A percentile compares a stretch with the other conserved stretches of the same genome.
phyloP scores from a whole-genome alignment of 257 asterid species.

The Salvia rosmarinus region DNA sequence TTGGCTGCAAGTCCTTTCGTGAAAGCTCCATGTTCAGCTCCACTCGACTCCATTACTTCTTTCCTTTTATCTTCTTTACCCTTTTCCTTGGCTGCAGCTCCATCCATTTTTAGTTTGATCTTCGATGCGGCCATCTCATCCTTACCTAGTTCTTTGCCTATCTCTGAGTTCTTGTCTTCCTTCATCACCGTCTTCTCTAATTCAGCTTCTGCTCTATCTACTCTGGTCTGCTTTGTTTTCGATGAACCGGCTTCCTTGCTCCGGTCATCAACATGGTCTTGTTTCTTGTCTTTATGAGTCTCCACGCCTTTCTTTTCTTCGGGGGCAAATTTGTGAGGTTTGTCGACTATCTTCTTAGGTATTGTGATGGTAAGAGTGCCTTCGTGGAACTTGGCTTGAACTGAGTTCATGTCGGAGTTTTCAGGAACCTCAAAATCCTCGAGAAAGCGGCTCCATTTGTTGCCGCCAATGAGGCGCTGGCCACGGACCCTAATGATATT shows the following conservation, averaged over 20 bases:
- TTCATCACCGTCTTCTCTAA: constrained; percentile 4
- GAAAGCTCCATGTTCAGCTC: constrained; percentile 14
- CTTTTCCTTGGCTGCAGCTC: not conserved
- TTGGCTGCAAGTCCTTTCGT: constrained; percentile 30
- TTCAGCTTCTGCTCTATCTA: not conserved
- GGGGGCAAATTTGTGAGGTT: constrained; percentile 26
- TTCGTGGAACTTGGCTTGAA: constrained; percentile 57
- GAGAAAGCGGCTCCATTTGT: constrained; percentile 68
- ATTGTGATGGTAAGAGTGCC: constrained; percentile 58
- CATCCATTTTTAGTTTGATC: not conserved
- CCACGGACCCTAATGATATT: constrained; percentile 59
- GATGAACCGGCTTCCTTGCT: not conserved
- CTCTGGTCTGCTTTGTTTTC: not conserved
- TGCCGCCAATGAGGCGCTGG: constrained; percentile 52
- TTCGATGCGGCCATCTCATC: constrained; percentile 9
- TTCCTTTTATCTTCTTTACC: constrained; percentile 28
- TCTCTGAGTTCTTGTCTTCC: not conserved
- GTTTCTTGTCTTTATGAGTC: not conserved
- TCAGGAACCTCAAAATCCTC: constrained; percentile 63
- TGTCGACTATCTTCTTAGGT: constrained; percentile 42
- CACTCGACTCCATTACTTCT: constrained; percentile 15
- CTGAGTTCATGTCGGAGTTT: constrained; percentile 41
- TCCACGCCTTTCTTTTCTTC: constrained; percentile 27
- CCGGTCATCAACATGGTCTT: not conserved
- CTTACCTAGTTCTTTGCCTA: constrained; percentile 19